These are phyloP conservation scores for Streptanthus diversifolius DNA, from an alignment of 345 rosid species.

Conservation along the genomic window DNA sequence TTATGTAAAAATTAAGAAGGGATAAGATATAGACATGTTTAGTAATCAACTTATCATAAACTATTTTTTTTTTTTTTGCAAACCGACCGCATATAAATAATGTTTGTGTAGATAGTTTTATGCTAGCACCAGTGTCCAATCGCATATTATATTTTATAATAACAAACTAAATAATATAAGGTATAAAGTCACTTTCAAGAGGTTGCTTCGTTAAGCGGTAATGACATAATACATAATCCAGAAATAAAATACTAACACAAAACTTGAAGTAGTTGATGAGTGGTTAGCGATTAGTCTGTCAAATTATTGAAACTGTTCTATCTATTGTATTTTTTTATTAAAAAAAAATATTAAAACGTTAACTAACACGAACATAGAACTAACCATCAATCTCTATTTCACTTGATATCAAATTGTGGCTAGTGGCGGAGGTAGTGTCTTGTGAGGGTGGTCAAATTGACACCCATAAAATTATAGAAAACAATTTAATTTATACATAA, in stretches of 20 bases:
- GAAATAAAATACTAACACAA: not conserved
- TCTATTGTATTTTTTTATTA: not conserved
- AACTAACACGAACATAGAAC: not conserved
- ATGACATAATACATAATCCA: not conserved
- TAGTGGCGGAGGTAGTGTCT: no score
- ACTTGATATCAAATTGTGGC: not conserved
- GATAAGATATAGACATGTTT: not conserved
- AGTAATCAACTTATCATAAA: constrained; percentile 1
- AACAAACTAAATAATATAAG: constrained; percentile 4
- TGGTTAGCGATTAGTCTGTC: not conserved
- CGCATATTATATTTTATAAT: not conserved
- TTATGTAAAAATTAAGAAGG: not conserved
- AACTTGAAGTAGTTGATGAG: not conserved
- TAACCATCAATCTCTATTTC: not conserved
- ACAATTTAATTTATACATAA: no score
- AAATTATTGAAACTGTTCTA: not conserved
- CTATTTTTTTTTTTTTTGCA: not conserved
- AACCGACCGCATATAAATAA: constrained; percentile 1
- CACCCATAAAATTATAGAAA: no score
- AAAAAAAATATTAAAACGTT: not conserved
- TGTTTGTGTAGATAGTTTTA: not conserved
- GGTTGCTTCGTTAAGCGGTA: constrained; percentile 17
- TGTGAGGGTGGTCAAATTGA: no score
- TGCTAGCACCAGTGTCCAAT: constrained; percentile 4
- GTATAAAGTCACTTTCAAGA: constrained; percentile 20